Percentiles rank a stretch among this genome's conserved stretches.
These are phyloP conservation scores for Beauveria sp. DNA, from an alignment of 2,329 filamentous ascomycete species.

Conservation along the genomic window DNA sequence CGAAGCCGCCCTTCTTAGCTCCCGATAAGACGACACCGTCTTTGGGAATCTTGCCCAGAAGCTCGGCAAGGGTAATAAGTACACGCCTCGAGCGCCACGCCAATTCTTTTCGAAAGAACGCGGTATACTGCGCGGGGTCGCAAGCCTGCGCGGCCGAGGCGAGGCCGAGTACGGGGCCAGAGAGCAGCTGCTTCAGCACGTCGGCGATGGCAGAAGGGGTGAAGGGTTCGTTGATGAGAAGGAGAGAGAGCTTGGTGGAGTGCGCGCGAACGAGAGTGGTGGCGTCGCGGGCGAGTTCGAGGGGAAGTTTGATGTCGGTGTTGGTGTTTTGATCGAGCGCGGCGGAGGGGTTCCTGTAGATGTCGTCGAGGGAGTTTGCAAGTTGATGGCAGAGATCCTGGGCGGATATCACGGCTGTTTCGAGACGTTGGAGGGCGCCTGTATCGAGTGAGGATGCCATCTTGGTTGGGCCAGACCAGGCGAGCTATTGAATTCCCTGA, in stretches of 20 bases:
- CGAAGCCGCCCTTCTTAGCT: slow-evolving; percentile 17
- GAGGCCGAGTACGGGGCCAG: slow-evolving; percentile 66
- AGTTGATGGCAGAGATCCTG: slow-evolving; percentile 33
- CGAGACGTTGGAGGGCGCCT: slow-evolving; percentile 30
- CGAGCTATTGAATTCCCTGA: too few species aligned
- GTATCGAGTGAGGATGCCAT: slow-evolving; percentile 20
- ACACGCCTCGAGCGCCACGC: slow-evolving; percentile 50
- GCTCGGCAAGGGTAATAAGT: slow-evolving; percentile 52
- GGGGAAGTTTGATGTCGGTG: slow-evolving; percentile 39
- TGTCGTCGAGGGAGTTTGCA: slow-evolving; percentile 32
- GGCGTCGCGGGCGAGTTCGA: slow-evolving; percentile 64
- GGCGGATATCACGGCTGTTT: slow-evolving; percentile 30
- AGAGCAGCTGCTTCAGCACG: slow-evolving; percentile 64
- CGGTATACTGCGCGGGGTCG: slow-evolving; percentile 52
- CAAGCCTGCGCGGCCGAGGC: slow-evolving; percentile 64
- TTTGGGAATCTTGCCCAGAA: slow-evolving; percentile 53
- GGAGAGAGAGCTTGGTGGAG: slow-evolving; percentile 76
- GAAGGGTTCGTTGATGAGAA: slow-evolving; percentile 81
- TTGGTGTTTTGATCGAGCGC: slow-evolving; percentile 7
- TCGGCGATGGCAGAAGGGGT: slow-evolving; percentile 67
- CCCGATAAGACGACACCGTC: slow-evolving; percentile 46
- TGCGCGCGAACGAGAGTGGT: slow-evolving; percentile 71
- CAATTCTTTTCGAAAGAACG: slow-evolving; percentile 56
- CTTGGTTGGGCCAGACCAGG: background rate
- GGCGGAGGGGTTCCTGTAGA: slow-evolving; percentile 25